These are phyloP conservation scores for Centaurea solstitialis DNA, from an alignment of 129 eudicot genomes.

Conservation along the genomic window DNA sequence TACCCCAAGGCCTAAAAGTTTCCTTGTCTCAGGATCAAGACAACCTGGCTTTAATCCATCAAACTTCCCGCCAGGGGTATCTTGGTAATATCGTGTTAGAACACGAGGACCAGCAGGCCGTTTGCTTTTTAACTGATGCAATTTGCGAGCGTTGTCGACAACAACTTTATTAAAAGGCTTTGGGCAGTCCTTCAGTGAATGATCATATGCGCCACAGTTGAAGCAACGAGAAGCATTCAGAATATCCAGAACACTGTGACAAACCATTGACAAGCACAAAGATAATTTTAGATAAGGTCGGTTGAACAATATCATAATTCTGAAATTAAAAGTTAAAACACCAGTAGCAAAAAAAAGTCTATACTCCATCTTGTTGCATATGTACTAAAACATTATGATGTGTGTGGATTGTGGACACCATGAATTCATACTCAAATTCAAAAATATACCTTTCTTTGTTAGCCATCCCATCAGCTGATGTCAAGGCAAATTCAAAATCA, in stretches of 20 bases:
- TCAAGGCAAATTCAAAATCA: constrained; percentile 47
- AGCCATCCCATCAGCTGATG: constrained; percentile 44
- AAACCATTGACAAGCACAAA: constrained; percentile 4
- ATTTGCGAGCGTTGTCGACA: constrained; percentile 66
- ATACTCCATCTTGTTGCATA: background rate
- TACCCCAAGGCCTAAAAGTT: constrained; percentile 73
- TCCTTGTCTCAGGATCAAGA: constrained; percentile 66
- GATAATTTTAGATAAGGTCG: background rate
- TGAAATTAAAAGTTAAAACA: background rate
- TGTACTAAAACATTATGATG: background rate
- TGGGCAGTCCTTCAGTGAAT: constrained; percentile 76
- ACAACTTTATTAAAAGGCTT: constrained; percentile 70
- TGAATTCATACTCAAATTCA: background rate
- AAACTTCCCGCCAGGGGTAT: constrained; percentile 72
- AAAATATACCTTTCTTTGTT: constrained; percentile 48
- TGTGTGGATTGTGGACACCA: background rate
- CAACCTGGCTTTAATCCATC: constrained; percentile 79
- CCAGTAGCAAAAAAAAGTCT: background rate
- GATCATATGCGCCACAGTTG: constrained; percentile 78
- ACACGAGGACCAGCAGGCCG: constrained; percentile 54
- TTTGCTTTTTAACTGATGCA: constrained; percentile 50
- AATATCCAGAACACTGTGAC: constrained; percentile 45
- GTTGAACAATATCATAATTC: background rate
- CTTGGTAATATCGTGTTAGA: constrained; percentile 70
- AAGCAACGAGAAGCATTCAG: constrained; percentile 75